phyloP scores from a whole-genome alignment of 768 basidiomycete genomes.

The Tylopilus rubrobrunneus region DNA sequence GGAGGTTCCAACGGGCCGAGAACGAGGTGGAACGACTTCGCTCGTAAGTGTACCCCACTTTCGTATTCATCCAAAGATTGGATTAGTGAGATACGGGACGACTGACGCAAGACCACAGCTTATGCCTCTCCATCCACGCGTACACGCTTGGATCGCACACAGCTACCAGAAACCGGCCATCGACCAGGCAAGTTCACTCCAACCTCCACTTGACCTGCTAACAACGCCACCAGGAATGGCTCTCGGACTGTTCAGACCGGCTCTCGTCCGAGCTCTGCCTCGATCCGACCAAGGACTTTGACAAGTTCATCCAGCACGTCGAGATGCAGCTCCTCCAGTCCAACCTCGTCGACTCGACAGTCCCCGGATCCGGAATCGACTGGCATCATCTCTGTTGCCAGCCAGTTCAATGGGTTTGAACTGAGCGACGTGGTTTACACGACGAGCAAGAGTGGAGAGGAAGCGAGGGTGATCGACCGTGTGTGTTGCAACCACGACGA shows the following conservation, averaged over 20 bases:
- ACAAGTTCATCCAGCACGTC: slow-evolving; percentile 51
- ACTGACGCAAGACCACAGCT: no score
- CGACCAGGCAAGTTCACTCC: slow-evolving; percentile 46
- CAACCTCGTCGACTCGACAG: slow-evolving; percentile 67
- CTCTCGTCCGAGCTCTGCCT: slow-evolving; percentile 45
- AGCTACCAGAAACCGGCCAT: slow-evolving; percentile 59
- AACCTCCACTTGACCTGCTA: neutral
- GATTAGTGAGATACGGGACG: no score
- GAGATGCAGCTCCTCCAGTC: slow-evolving; percentile 70
- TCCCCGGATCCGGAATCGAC: slow-evolving; percentile 59
- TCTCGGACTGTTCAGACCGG: slow-evolving; percentile 69
- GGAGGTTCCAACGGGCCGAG: slow-evolving; percentile 72
- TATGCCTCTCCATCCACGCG: slow-evolving; percentile 26
- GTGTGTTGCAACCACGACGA: no score
- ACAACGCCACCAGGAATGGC: slow-evolving; percentile 57
- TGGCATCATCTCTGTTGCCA: slow-evolving; percentile 85
- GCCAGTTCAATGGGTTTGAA: slow-evolving; percentile 92
- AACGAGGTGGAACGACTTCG: slow-evolving; percentile 77
- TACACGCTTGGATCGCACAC: slow-evolving; percentile 51
- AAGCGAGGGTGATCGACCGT: slow-evolving; percentile 37
- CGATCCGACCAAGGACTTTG: slow-evolving; percentile 44
- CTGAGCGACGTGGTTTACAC: slow-evolving; percentile 79
- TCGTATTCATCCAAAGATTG: neutral
- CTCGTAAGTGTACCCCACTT: slow-evolving; percentile 34
- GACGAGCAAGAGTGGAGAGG: slow-evolving; percentile 51